Base-by-base conservation (phyloP, 495 filamentous ascomycete species). In the Sporormia fimetaria region DNA sequence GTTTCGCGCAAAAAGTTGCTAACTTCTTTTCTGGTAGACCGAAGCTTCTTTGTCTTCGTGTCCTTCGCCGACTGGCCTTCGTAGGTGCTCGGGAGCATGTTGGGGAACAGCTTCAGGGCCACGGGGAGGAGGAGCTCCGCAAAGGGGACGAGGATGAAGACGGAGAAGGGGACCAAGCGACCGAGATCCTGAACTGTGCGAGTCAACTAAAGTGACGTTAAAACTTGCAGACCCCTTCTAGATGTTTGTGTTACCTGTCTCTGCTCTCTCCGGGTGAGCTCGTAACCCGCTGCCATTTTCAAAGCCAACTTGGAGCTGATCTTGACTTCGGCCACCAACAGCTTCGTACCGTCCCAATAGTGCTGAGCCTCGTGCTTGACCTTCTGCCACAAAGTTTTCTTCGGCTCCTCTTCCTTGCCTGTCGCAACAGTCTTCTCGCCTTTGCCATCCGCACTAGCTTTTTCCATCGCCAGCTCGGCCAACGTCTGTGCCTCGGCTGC, bases 291-390 rank as follows among this genome's bases (percentile, higher is more conserved):
- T 6, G 87, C 88, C 90, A 99, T 99, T 69, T 94, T 95, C 59
- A 94, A 59, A 1, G 87, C 90, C 46, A 99, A 65, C 25, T 80
- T 80, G 8, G 77, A 80, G 62, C 87, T 94, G 56, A 99, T 99
- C 61, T 67, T 80, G 42, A 95, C 80, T 63, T 99, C 90, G 0
- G 83, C 81, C 17, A 83, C 85, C 52, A 99, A 69, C 47, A 99
- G 67, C 63, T 99, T 99, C n/a, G 87, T 99, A 25, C 90, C 90
- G 70, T 99, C 90, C 90, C 90, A 96, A 66, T 96, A 99, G 60
- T 99, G 90, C 45, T 78, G 73, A 11, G 69, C 67, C 58, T 96
- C 90, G 57, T 83, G 83, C 70, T 93, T 96, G 52, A 96, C 72
- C 67, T 86, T 93, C 57, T 95, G 85, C 60, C 73, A 76, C 3